Base-by-base conservation (phyloP, 2,329 filamentous ascomycete genomes). In the Penicillium sp. region DNA sequence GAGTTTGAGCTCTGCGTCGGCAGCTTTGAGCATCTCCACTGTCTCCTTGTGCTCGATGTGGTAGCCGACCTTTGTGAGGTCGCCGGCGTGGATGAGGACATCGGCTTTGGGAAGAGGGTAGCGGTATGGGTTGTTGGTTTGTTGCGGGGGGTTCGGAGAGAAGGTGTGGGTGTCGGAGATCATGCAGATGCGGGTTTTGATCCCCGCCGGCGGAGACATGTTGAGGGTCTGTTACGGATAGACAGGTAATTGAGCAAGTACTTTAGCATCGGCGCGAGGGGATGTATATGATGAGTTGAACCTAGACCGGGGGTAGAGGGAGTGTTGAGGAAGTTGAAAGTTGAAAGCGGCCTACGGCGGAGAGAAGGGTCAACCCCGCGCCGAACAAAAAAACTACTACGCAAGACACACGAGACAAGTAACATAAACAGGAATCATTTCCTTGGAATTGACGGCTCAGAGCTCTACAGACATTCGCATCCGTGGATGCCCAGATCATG, bases 71-170 rank as follows among this genome's bases (percentile, higher is more conserved):
- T 75, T 77, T 9, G 82, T 85, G 35, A 85, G 68, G 65, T 85
- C 82, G 46, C 82, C 82, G 52, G 79, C 79, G 62, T 85, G 82
- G 4, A 85, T 70, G 14, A 82, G 71, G 20, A 85, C 73, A 61
- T 84, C 77, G 31, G 76, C 74, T 43, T 65, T 59, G 4, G 79
- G 80, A 8, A 83, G 69, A 0, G 80, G 79, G 20, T 63, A 53
- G 25, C 69, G 68, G 63, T 70, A 75, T 42, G 71, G 56, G 45
- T 61, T 55, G 28, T 55, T 41, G 16, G 56, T 62, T 49, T 42
- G 28, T 40, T 51, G 41, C 7, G 63, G 33, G 11, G 62, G 58
- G 43, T 54, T 51, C 5, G 67, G 70, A 16, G 58, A 44, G 25
- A 46, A 40, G 39, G 63, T 70, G 58, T 76, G 74, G 2, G 74